Conservation (phyloP, 2,329 filamentous ascomycete species). For the Trichoderma semiorbis region DNA sequence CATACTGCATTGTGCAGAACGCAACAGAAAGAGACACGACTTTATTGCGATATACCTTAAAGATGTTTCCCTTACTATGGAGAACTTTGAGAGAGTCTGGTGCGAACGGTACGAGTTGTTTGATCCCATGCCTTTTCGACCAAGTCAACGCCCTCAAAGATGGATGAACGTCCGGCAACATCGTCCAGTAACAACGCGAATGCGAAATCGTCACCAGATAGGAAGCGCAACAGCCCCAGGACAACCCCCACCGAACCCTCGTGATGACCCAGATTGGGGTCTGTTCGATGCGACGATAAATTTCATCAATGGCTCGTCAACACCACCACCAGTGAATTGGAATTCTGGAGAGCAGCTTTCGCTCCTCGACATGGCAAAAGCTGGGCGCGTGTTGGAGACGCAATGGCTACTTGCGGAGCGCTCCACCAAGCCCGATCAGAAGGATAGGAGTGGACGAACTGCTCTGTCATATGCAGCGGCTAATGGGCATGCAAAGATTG, state of each 20-base stretch:
- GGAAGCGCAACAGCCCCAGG: not conserved
- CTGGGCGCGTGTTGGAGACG: not conserved
- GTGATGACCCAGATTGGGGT: not conserved
- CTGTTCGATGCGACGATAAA: not conserved
- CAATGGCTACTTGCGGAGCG: not conserved
- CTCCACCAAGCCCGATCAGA: not conserved
- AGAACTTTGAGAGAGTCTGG: not conserved
- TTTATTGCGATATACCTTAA: conserved; percentile 9
- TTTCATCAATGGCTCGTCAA: not conserved
- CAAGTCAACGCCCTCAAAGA: not conserved
- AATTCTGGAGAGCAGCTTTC: not conserved
- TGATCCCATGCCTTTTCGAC: not conserved
- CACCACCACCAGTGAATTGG: not conserved
- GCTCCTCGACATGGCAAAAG: not conserved
- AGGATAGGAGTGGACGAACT: not conserved
- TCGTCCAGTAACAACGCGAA: not conserved
- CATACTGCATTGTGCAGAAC: not conserved
- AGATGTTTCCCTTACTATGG: not conserved
- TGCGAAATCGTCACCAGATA: not conserved
- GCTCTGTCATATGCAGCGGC: not conserved
- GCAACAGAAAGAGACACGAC: not conserved
- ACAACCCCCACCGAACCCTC: not conserved
- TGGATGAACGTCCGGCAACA: not conserved
- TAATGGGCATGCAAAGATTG: not conserved
- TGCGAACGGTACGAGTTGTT: not conserved